Base-by-base conservation (phyloP, 768 basidiomycete genomes). In the Termitomyces sp. region DNA sequence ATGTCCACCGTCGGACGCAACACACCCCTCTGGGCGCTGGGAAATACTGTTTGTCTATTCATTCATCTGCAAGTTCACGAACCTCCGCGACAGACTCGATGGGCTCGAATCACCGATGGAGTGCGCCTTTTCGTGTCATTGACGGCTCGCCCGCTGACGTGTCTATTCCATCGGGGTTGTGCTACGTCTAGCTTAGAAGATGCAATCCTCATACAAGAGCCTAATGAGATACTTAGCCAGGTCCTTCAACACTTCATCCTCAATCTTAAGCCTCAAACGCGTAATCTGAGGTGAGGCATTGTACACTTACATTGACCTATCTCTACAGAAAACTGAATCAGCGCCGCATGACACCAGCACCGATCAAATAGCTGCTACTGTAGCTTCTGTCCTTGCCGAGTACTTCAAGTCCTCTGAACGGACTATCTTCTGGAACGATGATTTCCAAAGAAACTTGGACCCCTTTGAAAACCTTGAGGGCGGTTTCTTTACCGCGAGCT, bases 21-120 rank as follows among this genome's bases (percentile, higher is more conserved):
- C 70, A 26, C 89, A 91, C 75, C 92, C 92, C 29, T 77, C 78
- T 55, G 87, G 88, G 74, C 87, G 88, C 72, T 94, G 92, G 92
- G 92, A 94, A 74, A 83, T 87, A 5, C 72, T 90, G 62, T 93
- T 92, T 71, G 83, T 94, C 37, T 94, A 91, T 71, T 82, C 86
- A 31, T 94, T 94, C 75, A 85, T 94, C 61, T 84, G 82, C 76
- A 90, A 83, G 72, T 94, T 90, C 76, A 90, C 90, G 24, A 76
- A 80, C 71, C 75, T 93, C 64, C 84, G 82, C 63, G 76, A 77
- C 58, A 91, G 90, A 72, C 77, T 90, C 39, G 88, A 90, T 70
- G 90, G 91, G 56, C 73, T 93, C 58, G 85, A 92, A 66, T 80
- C 84, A 62, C 83, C 88, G 48, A 87, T 88, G 86, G 90, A 92